Evolutionary conservation across 2,329 filamentous ascomycete genomes (phyloP), one percentile per base, ranked within the genome.

Genomic region (Xylaria sp.): DNA sequence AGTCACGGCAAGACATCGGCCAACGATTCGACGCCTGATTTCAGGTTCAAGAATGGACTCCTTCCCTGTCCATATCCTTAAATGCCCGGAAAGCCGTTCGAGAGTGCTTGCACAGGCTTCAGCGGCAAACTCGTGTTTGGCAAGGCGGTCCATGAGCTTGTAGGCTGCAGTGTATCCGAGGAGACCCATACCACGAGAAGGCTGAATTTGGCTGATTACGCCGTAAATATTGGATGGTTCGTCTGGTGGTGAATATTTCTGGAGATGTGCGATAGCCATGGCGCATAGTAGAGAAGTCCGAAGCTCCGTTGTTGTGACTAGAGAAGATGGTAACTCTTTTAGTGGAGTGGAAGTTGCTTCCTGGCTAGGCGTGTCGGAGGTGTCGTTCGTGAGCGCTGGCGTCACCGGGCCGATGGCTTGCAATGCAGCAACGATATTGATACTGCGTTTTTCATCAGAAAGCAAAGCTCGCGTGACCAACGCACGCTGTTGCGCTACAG

Each of bases 401-500:
- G 74, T 82, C 5, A 80, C 73, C 5, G 84, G 84, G 10, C 81
- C 82, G 50, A 90, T 82, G 7, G 85, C 85, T 73, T 87, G 81
- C 34, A 89, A 78, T 10, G 88, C 88, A 4, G 84, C 81, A 46
- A 86, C 86, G 59, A 91, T 90, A 73, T 86, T 87, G 48, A 82
- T 80, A 50, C 84, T 86, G 51, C 87, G 86, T 65, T 84, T 85
- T 73, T 87, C 83, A 32, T 87, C 81, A 32, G 85, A 79, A 18
- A 91, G 79, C 20, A 90, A 82, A 3, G 89, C 88, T 25, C 86
- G 86, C 2, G 89, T 86, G 39, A 90, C 84, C 1, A 90, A 81
- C 25, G 87, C 88, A 41, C 88, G 88, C 18, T 87, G 82, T 70
- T 89, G 88, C 18, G 92, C 91, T 25, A 89, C 88, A 0, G 94